Percentiles rank a stretch among this genome's conserved stretches.
Conservation (phyloP, 2,329 filamentous ascomycete species). For the Eurotiales sp. region DNA sequence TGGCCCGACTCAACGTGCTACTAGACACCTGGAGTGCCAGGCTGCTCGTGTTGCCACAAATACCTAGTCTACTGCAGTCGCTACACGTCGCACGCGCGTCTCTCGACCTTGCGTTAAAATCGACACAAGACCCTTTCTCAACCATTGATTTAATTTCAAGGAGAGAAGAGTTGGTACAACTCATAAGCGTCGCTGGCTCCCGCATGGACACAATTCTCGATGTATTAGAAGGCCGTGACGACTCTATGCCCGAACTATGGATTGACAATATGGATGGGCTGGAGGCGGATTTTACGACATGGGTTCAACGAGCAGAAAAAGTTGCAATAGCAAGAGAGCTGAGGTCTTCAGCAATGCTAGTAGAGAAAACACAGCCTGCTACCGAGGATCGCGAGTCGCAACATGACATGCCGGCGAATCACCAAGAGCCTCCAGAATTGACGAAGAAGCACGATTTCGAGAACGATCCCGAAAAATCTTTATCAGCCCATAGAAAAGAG, state of each 20-base stretch:
- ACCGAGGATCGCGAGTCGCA: neutral
- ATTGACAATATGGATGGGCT: slow-evolving; percentile 78
- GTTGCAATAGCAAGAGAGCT: slow-evolving; percentile 66
- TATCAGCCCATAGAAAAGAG: neutral
- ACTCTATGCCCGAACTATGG: slow-evolving; percentile 83
- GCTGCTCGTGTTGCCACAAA: slow-evolving; percentile 67
- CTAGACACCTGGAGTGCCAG: slow-evolving; percentile 75
- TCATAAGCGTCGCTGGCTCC: slow-evolving; percentile 66
- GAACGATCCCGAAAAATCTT: neutral
- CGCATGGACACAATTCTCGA: slow-evolving; percentile 84
- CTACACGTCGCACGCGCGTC: slow-evolving; percentile 47
- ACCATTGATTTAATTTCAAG: slow-evolving; percentile 39
- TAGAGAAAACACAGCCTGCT: neutral
- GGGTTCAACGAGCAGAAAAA: slow-evolving; percentile 74
- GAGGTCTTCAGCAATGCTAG: slow-evolving; percentile 21
- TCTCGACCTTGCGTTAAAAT: slow-evolving; percentile 31
- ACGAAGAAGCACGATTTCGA: neutral
- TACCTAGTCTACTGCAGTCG: slow-evolving; percentile 64
- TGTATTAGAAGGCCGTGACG: slow-evolving; percentile 73
- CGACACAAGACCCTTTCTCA: slow-evolving; percentile 23
- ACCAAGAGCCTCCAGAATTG: neutral
- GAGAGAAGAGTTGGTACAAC: slow-evolving; percentile 59
- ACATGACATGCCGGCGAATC: neutral
- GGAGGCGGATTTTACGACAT: slow-evolving; percentile 73
- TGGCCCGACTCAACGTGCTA: slow-evolving; percentile 70